A percentile compares a stretch with the other conserved stretches of the same genome.
These are phyloP conservation scores for Fusarium sp. DNA, from an alignment of 2,329 filamentous ascomycete genomes.

Conservation along the genomic window DNA sequence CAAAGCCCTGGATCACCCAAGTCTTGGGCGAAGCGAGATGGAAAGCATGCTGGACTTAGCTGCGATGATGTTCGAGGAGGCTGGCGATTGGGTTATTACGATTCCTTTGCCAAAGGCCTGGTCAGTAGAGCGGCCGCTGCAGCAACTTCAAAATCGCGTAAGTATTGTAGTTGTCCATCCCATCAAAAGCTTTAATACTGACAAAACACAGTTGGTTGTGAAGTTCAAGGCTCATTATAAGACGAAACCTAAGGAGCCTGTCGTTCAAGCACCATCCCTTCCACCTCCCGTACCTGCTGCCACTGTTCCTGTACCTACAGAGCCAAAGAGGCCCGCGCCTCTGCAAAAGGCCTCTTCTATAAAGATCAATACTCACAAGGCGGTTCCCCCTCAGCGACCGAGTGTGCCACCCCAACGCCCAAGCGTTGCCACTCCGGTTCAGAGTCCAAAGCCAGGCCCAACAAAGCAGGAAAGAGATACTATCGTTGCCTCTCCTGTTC, in stretches of 20 bases:
- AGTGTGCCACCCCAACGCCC: slow-evolving; percentile 36
- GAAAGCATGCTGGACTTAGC: slow-evolving; percentile 59
- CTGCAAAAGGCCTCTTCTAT: slow-evolving; percentile 53
- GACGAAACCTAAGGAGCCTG: slow-evolving; percentile 50
- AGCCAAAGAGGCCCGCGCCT: slow-evolving; percentile 48
- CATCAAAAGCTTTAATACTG: slow-evolving; percentile 20
- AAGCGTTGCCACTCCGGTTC: slow-evolving; percentile 1
- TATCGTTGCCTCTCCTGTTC: slow-evolving; percentile 44
- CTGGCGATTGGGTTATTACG: slow-evolving; percentile 56
- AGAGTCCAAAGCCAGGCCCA: slow-evolving; percentile 26
- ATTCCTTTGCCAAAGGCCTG: slow-evolving; percentile 57
- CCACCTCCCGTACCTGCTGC: slow-evolving; percentile 27
- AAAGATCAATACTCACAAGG: slow-evolving; percentile 54
- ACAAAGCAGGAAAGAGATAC: slow-evolving; percentile 41
- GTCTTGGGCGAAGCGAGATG: slow-evolving; percentile 56
- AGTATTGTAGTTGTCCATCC: slow-evolving; percentile 24
- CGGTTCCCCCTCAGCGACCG: slow-evolving; percentile 10
- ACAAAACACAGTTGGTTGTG: slow-evolving; percentile 51
- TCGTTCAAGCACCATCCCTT: slow-evolving; percentile 36
- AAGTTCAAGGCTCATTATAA: slow-evolving; percentile 56
- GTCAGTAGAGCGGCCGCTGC: slow-evolving; percentile 53
- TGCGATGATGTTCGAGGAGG: slow-evolving; percentile 61
- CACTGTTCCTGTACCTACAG: slow-evolving; percentile 5
- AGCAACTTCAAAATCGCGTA: slow-evolving; percentile 54
- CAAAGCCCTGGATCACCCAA: slow-evolving; percentile 56